These are phyloP conservation scores for Moesziomyces sp. DNA, from an alignment of 1,284 basidiomycete species.

Conservation along the genomic window DNA sequence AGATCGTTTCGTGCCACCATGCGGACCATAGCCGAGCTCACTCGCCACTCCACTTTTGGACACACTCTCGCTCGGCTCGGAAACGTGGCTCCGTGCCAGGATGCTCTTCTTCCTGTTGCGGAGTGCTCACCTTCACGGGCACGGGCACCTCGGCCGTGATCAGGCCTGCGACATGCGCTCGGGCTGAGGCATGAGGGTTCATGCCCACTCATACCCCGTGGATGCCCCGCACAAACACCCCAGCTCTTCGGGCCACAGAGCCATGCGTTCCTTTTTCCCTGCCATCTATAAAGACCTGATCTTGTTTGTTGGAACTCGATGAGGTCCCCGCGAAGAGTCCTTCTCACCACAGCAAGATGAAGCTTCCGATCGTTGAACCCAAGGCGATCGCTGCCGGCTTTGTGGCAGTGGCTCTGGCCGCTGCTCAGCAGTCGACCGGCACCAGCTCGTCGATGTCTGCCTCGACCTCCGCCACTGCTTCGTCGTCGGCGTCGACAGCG, in stretches of 20 bases:
- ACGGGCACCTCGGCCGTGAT: not conserved
- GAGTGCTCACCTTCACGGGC: not conserved
- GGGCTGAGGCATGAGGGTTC: not conserved
- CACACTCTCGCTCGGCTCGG: not conserved
- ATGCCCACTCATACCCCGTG: not conserved
- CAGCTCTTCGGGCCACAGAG: not conserved
- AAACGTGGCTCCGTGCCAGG: not conserved
- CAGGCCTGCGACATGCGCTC: too few relatives aligned
- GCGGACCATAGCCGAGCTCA: not conserved
- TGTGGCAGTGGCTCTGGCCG: slow-evolving; percentile 5
- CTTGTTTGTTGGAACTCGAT: slow-evolving; percentile 69
- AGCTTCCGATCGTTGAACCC: slow-evolving; percentile 2
- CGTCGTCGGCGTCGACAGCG: not conserved
- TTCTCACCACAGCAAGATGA: slow-evolving; percentile 50
- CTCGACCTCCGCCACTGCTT: not conserved
- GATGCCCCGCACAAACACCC: not conserved
- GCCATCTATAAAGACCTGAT: not conserved
- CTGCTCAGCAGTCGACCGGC: slow-evolving; percentile 16
- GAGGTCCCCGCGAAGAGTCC: too few relatives aligned
- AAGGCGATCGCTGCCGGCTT: slow-evolving; percentile 8
- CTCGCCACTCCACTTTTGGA: not conserved
- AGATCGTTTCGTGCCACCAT: not conserved
- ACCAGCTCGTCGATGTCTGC: not conserved
- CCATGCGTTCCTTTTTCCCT: not conserved
- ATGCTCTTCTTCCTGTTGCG: not conserved